Percentiles rank a stretch among this genome's conserved stretches.
phyloP scores from a whole-genome alignment of 2,329 filamentous ascomycete species.

The Hypoxylon sp. region DNA sequence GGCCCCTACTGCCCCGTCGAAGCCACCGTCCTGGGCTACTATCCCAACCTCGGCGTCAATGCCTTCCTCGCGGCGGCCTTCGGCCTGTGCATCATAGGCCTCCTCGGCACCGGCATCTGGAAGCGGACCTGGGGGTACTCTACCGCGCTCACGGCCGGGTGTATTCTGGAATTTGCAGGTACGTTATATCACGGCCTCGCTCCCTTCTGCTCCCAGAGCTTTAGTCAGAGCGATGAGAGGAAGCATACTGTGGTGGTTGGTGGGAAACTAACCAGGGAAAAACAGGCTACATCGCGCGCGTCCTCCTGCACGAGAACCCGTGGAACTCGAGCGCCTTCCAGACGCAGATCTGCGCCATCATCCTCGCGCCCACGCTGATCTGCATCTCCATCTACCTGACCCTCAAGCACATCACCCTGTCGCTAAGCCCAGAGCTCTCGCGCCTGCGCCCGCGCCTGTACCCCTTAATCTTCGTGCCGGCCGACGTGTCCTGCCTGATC shows the following conservation, averaged over 20 bases:
- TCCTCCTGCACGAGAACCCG: conserved; percentile 64
- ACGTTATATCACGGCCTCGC: conserved; percentile 28
- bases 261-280: neutral
- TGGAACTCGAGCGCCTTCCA: conserved; percentile 67
- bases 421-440: conserved; percentile 62
- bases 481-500: conserved; percentile 68
- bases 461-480: conserved; percentile 69
- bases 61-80: conserved; percentile 65
- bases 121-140: conserved; percentile 68
- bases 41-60: conserved; percentile 67
- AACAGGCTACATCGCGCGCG: conserved; percentile 65
- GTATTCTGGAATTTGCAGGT: conserved; percentile 65
- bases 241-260: too few relatives aligned
- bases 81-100: conserved; percentile 56
- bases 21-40: conserved; percentile 66
- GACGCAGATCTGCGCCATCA: conserved; percentile 69
- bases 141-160: conserved; percentile 61
- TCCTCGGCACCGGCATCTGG: conserved; percentile 59
- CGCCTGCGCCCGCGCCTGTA: conserved; percentile 64
- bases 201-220: neutral
- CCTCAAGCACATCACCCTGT: conserved; percentile 68
- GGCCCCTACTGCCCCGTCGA: conserved; percentile 61
- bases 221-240: too few relatives aligned
- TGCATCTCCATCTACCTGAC: conserved; percentile 74
- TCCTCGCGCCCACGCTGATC: conserved; percentile 70